phyloP scores from a whole-genome alignment of 2,329 filamentous ascomycete genomes.

The Paraconiothyrium sp. region DNA sequence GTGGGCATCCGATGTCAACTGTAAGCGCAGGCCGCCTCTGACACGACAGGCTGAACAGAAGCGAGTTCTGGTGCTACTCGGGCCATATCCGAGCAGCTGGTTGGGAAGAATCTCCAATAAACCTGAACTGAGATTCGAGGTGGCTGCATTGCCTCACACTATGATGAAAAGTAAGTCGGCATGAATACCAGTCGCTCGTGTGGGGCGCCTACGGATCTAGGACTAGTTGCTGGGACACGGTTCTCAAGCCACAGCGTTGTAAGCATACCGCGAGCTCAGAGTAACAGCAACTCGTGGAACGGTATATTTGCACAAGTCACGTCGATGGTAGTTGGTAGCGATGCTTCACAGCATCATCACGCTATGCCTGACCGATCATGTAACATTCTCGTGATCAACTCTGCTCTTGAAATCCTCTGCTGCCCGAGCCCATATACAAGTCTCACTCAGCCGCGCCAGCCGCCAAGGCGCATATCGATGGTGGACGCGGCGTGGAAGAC shows the following conservation, averaged over 20 bases:
- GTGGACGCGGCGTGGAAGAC: neutral
- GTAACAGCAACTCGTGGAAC: neutral
- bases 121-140: neutral
- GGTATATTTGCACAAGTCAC: neutral
- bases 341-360: neutral
- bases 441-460: neutral
- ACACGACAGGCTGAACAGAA: neutral
- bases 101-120: neutral
- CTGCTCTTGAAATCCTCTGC: too few species aligned
- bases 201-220: neutral
- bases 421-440: too few species aligned
- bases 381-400: neutral
- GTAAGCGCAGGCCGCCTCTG: slow-evolving; percentile 1
- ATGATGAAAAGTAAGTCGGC: neutral
- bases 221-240: neutral
- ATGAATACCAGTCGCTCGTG: neutral
- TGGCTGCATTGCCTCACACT: neutral
- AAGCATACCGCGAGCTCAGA: neutral
- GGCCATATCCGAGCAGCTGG: neutral
- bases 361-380: neutral
- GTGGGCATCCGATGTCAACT: neutral
- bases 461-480: neutral
- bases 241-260: neutral
- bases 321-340: neutral
- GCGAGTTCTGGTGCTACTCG: neutral